Conservation (phyloP, 2,329 filamentous ascomycete species). For the Aspergillus sp. region DNA sequence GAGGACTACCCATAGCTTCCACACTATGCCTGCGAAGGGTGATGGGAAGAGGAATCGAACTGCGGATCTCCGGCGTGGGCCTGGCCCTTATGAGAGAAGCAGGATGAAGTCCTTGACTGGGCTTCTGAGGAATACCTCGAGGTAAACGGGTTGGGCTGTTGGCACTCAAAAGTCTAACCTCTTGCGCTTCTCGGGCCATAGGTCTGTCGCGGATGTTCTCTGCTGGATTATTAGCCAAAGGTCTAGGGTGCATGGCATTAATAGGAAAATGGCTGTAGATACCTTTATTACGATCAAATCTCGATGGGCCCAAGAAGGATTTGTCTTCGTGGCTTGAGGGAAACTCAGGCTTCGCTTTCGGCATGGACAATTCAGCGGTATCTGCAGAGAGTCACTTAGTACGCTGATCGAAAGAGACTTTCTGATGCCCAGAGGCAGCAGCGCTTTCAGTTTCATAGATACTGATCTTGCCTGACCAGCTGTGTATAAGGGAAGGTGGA, state of each 20-base stretch:
- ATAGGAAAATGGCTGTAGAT: background rate
- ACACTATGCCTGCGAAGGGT: constrained; percentile 10
- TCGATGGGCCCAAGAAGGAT: background rate
- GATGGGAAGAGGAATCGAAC: constrained; percentile 17
- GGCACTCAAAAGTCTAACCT: background rate
- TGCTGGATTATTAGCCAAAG: background rate
- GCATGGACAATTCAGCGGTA: background rate
- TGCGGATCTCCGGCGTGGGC: constrained; percentile 11
- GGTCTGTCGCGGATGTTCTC: background rate
- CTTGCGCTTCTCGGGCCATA: background rate
- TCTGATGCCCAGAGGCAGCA: too few relatives aligned
- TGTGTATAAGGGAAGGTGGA: background rate
- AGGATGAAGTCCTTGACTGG: background rate
- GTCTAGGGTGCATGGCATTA: background rate
- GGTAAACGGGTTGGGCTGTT: constrained; percentile 3
- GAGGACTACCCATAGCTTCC: background rate
- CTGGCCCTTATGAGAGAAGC: constrained; percentile 13
- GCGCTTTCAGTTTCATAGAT: too few relatives aligned
- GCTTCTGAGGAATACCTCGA: constrained; percentile 3
- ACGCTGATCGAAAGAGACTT: too few relatives aligned
- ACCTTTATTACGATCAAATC: background rate
- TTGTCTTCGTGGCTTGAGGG: background rate
- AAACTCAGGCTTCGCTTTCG: too few relatives aligned
- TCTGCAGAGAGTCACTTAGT: background rate
- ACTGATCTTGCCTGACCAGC: too few relatives aligned